Base-by-base conservation (phyloP, 257 asterid genomes). In the Lithospermum erythrorhizon region DNA sequence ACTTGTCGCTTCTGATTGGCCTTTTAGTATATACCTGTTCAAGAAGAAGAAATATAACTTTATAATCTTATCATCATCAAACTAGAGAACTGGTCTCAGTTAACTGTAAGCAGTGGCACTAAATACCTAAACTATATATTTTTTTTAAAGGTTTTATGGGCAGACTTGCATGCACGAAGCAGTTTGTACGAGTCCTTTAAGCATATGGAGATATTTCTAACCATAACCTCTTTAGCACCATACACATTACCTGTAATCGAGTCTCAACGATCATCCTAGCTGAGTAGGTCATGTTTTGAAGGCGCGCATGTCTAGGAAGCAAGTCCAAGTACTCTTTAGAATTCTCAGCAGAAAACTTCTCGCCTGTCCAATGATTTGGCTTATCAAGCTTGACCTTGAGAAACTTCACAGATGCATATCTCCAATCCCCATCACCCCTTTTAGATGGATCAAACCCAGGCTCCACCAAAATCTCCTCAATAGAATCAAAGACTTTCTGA, bases 271-370 rank as follows among this genome's bases (percentile, higher is more conserved):
- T 75, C 52, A 93, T 86, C 79, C 73, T 84, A 35, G 97, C 68
- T 9, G 98, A 71, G 68, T 93, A 93, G 6, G 97, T 84, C 96
- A 86, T 86, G 72, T 86, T 84, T 74, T 84, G 95, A 58, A 93
- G 94, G 66, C 93, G 96, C 19, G 97, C 98, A 73, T 93, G 96
- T 27, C 94, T 68, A 18, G 98, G 98, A 45, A 59, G 70, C 82
- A 89, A 66, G 3, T 76, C 69, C 75, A 83, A 53, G 56, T 58
- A 67, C 60, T 72, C 82, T 48, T 76, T 71, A 18, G 77, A 83
- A 21, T 86, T 81, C 3, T 89, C 94, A 22, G 53, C 65, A 0
- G 72, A 24, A 62, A 83, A 87, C 69, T 75, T 82, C 6, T 86
- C 97, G 1, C 94, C 90, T 0, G 87, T 62, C 78, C 75, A 84